phyloP scores from a whole-genome alignment of 2,329 filamentous ascomycete genomes.

The Pseudogymnoascus sp. region DNA sequence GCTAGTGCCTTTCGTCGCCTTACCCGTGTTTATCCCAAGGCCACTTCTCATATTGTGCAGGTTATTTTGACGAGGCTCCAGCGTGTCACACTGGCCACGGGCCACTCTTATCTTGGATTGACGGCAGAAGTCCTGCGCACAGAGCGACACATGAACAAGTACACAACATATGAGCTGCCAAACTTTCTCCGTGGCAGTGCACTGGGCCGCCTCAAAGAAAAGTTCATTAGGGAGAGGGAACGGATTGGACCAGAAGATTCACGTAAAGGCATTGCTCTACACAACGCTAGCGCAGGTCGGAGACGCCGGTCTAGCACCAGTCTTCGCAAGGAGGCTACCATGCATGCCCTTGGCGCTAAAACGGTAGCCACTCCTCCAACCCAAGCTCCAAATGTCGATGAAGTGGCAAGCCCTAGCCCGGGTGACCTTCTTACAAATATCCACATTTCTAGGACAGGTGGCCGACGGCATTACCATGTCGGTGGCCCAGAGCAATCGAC shows the following conservation, averaged over 20 bases:
- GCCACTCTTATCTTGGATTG: constrained; percentile 86
- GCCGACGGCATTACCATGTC: constrained; percentile 31
- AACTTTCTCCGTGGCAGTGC: constrained; percentile 82
- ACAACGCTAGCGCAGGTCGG: constrained; percentile 62
- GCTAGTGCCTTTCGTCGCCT: constrained; percentile 89
- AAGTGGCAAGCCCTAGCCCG: constrained; percentile 45
- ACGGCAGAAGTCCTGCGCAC: constrained; percentile 87
- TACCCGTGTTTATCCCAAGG: constrained; percentile 90
- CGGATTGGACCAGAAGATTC: constrained; percentile 72
- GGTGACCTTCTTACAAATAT: constrained; percentile 76
- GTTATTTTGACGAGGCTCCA: constrained; percentile 93
- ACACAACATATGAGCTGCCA: constrained; percentile 82
- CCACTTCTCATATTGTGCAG: constrained; percentile 94
- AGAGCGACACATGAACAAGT: constrained; percentile 88
- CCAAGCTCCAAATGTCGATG: constrained; percentile 23
- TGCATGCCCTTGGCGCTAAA: constrained; percentile 45
- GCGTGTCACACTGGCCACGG: constrained; percentile 86
- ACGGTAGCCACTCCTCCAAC: constrained; percentile 13
- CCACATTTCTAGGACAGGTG: constrained; percentile 55
- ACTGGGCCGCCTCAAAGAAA: constrained; percentile 78
- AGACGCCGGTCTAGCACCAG: constrained; percentile 64
- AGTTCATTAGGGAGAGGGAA: constrained; percentile 79
- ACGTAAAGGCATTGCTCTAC: constrained; percentile 87
- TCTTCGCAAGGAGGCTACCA: constrained; percentile 68
- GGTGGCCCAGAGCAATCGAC: constrained; percentile 18